Conservation (phyloP, 352 stramenopile species). For the Globisporangium okanoganense region DNA sequence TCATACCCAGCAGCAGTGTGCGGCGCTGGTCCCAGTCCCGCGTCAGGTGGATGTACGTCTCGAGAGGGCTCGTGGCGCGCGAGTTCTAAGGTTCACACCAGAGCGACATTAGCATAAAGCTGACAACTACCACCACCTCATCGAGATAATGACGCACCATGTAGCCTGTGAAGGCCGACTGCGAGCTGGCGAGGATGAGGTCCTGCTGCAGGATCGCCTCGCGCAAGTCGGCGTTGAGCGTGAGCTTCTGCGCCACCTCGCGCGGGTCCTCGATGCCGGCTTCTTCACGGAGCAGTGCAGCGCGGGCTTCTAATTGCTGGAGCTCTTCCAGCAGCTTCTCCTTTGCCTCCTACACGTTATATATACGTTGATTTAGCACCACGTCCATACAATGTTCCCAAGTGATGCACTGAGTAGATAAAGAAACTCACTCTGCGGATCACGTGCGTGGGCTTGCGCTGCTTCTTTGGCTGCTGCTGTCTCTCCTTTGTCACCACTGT, state of each 20-base stretch:
- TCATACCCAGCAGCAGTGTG: slow-evolving; percentile 21
- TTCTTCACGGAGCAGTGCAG: slow-evolving; percentile 7
- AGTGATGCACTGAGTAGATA: too few relatives aligned
- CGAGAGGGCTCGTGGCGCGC: slow-evolving; percentile 2
- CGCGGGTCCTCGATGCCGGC: not conserved
- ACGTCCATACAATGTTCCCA: too few relatives aligned
- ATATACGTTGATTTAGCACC: too few relatives aligned
- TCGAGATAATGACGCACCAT: not conserved
- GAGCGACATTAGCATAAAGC: not conserved
- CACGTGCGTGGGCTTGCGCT: too few relatives aligned
- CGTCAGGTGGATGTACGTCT: slow-evolving; percentile 10
- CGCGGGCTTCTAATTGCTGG: slow-evolving; percentile 4
- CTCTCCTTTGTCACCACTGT: too few relatives aligned
- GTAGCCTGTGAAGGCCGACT: slow-evolving; percentile 7
- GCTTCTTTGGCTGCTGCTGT: too few relatives aligned
- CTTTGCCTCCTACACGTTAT: too few relatives aligned
- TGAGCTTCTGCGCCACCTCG: not conserved
- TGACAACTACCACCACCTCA: too few relatives aligned
- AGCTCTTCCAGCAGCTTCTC: slow-evolving; percentile 11
- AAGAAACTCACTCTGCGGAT: too few relatives aligned
- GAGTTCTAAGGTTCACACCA: not conserved
- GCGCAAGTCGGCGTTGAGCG: slow-evolving; percentile 1
- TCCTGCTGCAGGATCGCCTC: slow-evolving; percentile 11
- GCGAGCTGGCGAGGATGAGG: slow-evolving; percentile 2
- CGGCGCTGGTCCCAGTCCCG: slow-evolving; percentile 26